Percentiles rank a stretch among this genome's conserved stretches.
Conservation (phyloP, 352 stramenopile genomes). For the Thalassiosira gravida region DNA sequence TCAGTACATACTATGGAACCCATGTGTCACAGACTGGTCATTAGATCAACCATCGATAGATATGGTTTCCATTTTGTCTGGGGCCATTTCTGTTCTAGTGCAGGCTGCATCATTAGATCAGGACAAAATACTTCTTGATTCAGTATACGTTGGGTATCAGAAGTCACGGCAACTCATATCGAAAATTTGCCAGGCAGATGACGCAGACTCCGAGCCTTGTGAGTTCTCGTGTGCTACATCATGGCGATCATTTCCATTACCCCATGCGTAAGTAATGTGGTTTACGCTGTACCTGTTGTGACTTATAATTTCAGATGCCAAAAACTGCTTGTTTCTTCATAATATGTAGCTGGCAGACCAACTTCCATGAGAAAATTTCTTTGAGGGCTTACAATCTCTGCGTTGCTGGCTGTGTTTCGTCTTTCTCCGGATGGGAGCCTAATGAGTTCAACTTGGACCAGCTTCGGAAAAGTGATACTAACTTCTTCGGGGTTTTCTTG, state of each 20-base stretch:
- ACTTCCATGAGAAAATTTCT: constrained; percentile 63
- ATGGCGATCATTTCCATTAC: constrained; percentile 61
- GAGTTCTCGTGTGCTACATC: constrained; percentile 2
- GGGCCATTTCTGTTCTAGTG: constrained; percentile 29
- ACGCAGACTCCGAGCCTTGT: constrained; percentile 5
- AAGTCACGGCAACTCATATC: constrained; percentile 43
- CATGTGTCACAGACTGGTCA: constrained; percentile 36
- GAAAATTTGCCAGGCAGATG: constrained; percentile 43
- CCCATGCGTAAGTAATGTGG: not conserved
- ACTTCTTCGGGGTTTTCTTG: constrained; percentile 77
- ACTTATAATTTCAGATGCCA: not conserved
- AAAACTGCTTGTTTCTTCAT: not conserved
- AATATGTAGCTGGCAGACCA: constrained; percentile 57
- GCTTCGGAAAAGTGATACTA: constrained; percentile 49
- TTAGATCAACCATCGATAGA: constrained; percentile 35
- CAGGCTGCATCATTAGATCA: constrained; percentile 21
- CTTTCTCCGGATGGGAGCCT: constrained; percentile 80
- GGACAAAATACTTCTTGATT: constrained; percentile 20
- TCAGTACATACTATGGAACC: constrained; percentile 55
- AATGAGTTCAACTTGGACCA: constrained; percentile 75
- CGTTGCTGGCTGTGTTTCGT: constrained; percentile 74
- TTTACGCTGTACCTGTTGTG: not conserved
- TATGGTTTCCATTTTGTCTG: constrained; percentile 37
- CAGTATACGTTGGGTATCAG: constrained; percentile 20
- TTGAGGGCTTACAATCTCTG: constrained; percentile 73